These are phyloP conservation scores for Avena insularis DNA, from an alignment of 176 grass and related monocot species.

Conservation along the genomic window DNA sequence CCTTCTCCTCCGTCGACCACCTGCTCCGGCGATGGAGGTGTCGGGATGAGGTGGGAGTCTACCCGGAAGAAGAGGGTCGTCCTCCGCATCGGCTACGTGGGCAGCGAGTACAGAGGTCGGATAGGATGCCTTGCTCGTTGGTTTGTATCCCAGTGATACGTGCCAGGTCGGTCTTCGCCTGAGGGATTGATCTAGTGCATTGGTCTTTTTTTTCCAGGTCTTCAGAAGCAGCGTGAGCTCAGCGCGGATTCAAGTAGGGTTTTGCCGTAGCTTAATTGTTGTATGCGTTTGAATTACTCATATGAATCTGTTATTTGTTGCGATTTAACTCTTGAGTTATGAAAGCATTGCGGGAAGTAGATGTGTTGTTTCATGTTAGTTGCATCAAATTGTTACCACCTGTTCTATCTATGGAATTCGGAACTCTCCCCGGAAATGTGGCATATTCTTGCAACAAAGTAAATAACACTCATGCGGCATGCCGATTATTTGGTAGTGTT, in stretches of 20 bases:
- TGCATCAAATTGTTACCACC: background rate
- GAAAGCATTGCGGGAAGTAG: background rate
- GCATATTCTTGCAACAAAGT: background rate
- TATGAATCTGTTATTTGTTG: background rate
- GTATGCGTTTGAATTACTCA: background rate
- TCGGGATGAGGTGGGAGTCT: slow-evolving; percentile 71
- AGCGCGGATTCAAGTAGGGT: slow-evolving; percentile 71
- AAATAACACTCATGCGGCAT: background rate
- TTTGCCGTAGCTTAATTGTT: background rate
- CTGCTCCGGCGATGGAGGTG: slow-evolving; percentile 15
- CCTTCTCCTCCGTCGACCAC: slow-evolving; percentile 16
- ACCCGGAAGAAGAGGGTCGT: slow-evolving; percentile 90
- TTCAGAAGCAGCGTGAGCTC: slow-evolving; percentile 79
- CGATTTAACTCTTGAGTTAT: background rate
- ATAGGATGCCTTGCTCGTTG: background rate
- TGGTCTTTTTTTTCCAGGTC: slow-evolving; percentile 56
- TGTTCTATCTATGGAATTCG: background rate
- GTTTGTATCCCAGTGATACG: background rate
- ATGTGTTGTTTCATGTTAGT: background rate
- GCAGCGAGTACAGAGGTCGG: slow-evolving; percentile 84
- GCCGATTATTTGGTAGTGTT: background rate
- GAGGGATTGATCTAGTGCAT: slow-evolving; percentile 2
- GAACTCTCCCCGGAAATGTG: background rate
- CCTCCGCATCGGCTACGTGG: slow-evolving; percentile 83
- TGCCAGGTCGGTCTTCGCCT: background rate